These are phyloP conservation scores for Fragosphaeria purpurea DNA, from an alignment of 2,329 filamentous ascomycete genomes.

Conservation along the genomic window DNA sequence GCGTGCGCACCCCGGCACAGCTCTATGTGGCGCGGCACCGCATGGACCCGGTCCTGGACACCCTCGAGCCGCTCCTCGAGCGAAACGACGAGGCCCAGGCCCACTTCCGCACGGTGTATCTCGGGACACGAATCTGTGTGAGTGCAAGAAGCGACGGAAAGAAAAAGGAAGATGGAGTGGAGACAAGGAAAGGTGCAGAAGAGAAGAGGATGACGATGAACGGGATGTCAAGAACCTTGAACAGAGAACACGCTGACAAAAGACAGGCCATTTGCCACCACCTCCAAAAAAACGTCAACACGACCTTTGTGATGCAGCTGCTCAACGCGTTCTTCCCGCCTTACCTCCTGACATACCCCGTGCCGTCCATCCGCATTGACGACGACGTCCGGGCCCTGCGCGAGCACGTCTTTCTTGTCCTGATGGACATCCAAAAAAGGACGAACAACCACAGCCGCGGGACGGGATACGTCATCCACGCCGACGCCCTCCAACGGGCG, in stretches of 20 bases:
- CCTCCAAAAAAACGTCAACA: background rate
- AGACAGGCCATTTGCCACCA: conserved; percentile 12
- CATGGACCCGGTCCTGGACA: conserved; percentile 2
- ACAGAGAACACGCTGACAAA: too few relatives aligned
- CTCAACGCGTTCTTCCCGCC: conserved; percentile 15
- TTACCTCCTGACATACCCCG: conserved; percentile 11
- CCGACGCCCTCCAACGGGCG: background rate
- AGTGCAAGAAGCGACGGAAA: background rate
- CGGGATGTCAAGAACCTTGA: too few relatives aligned
- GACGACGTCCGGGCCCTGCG: conserved; percentile 8
- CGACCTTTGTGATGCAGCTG: conserved; percentile 9
- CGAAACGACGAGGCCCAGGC: conserved; percentile 8
- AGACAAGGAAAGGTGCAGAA: too few relatives aligned
- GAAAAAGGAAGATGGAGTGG: background rate
- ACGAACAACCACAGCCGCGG: background rate
- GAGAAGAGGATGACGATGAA: too few relatives aligned
- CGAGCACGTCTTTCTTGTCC: conserved; percentile 3
- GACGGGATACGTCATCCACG: too few relatives aligned
- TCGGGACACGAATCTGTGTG: conserved; percentile 13
- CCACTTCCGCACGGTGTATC: conserved; percentile 10
- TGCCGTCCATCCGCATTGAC: conserved; percentile 3
- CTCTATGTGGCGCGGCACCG: conserved; percentile 6
- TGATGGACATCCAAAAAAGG: conserved; percentile 1
- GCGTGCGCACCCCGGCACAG: background rate
- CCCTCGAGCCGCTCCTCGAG: conserved; percentile 5